These are phyloP conservation scores for Yamadazyma epiphylla DNA, from an alignment of 1,139 yeast genomes.

Conservation along the genomic window DNA sequence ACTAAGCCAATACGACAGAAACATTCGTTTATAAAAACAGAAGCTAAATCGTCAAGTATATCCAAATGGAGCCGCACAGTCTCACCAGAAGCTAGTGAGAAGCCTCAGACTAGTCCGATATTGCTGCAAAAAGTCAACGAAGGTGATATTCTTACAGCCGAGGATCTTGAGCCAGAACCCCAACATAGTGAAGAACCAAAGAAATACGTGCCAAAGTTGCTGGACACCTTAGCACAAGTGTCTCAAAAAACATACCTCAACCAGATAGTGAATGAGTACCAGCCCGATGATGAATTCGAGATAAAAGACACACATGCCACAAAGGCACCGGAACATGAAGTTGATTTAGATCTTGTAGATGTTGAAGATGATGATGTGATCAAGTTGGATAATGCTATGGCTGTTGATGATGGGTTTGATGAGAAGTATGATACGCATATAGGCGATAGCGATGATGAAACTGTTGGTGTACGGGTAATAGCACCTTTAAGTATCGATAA, in stretches of 20 bases:
- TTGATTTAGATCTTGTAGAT: constrained; percentile 4
- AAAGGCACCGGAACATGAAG: constrained; percentile 5
- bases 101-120: too few relatives aligned
- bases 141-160: constrained; percentile 11
- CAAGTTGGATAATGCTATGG: constrained; percentile 7
- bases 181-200: constrained; percentile 4
- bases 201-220: constrained; percentile 12
- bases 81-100: too few relatives aligned
- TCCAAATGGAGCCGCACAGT: constrained; percentile 4
- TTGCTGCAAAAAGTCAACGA: constrained; percentile 5
- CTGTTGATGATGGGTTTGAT: constrained; percentile 6
- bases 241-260: constrained; percentile 5
- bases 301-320: constrained; percentile 16
- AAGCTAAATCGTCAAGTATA: constrained; percentile 1
- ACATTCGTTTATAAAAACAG: constrained; percentile 2
- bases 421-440: constrained; percentile 22
- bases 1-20: background rate
- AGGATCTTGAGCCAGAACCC: constrained; percentile 7
- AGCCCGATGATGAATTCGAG: constrained; percentile 10
- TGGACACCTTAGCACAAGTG: constrained; percentile 4
- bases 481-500: constrained; percentile 11
- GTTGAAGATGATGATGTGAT: background rate
- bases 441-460: constrained; percentile 14
- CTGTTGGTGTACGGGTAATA: constrained; percentile 3
- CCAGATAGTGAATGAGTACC: constrained; percentile 12